Evolutionary conservation across 345 rosid species (phyloP), one percentile per base, ranked within the genome.

Genomic region (Durio zibethinus): DNA sequence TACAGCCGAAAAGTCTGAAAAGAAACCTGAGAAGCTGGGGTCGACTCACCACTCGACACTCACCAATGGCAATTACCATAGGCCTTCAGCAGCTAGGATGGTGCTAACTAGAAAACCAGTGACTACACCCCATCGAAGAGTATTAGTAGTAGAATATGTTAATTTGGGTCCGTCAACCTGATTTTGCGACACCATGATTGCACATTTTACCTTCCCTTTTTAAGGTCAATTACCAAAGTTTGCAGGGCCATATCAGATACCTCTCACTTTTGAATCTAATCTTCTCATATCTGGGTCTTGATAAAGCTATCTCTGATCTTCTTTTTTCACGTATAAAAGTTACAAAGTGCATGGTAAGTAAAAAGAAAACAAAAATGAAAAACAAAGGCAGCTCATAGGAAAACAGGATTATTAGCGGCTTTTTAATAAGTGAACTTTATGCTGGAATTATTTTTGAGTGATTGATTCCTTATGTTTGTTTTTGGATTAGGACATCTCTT

Each of bases 201-300:
- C 65, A 42, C 43, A 76, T 45, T 82, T 72, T 79, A 48, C 21
- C 12, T 60, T 0, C 21, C 21, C 60, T 67, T 76, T 80, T 38
- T 48, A 40, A 54, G 84, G 79, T 73, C 87, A 84, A 83, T 85
- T 86, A 82, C 85, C 88, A 60, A 88, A 61, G 42, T 56, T 50
- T 47, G 18, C 35, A 40, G 31, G 38, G 33, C 20, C 71, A 18
- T 43, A 16, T 16, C 54, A 18, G 21, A 47, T 11, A 47, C 50
- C 50, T 47, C 50, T 47, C 50, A 47, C 48, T 43, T 43, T 43
- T 43, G 14, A 43, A 43, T 43, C 33, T 31, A 31, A 31, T 31
- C 33, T 31, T 1, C 50, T 47, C 21, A 52, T 52, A 52, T 52
- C 23, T 20, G 56, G 21, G 56, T 52, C 56, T 18, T 18, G 5